A percentile compares a stretch with the other conserved stretches of the same genome.
phyloP scores from a whole-genome alignment of 1,284 basidiomycete species.

The Papiliotrema laurentii region DNA sequence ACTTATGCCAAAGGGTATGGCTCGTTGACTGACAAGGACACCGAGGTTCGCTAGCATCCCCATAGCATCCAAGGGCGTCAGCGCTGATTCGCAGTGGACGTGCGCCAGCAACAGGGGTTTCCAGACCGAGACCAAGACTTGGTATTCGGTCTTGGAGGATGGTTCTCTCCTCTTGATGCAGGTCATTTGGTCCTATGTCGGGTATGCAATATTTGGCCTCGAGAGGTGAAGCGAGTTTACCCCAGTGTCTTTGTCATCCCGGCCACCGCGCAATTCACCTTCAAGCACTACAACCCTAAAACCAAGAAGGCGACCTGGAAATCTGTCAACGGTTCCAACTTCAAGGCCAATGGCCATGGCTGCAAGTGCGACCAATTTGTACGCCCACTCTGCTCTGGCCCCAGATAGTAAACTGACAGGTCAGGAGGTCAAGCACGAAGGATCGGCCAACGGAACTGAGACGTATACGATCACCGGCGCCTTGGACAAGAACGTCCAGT shows the following conservation, averaged over 20 bases:
- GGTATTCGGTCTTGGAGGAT: conserved; percentile 79
- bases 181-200: conserved; percentile 90
- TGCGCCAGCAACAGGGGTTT: conserved; percentile 70
- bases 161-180: conserved; percentile 81
- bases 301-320: conserved; percentile 80
- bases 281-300: conserved; percentile 79
- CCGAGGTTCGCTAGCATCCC: conserved; percentile 57
- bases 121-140: conserved; percentile 86
- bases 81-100: conserved; percentile 55
- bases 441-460: conserved; percentile 59
- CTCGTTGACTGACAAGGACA: conserved; percentile 38
- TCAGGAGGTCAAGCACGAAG: conserved; percentile 62
- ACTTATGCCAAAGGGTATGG: conserved; percentile 43
- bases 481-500: conserved; percentile 71
- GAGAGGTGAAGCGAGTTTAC: conserved; percentile 33
- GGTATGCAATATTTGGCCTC: conserved; percentile 58
- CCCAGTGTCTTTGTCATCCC: conserved; percentile 45
- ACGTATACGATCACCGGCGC: conserved; percentile 76
- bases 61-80: conserved; percentile 50
- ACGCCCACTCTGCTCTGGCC: conserved; percentile 7
- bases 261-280: conserved; percentile 92
- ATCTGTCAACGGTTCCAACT: conserved; percentile 82
- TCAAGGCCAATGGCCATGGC: conserved; percentile 74
- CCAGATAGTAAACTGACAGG: background rate
- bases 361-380: conserved; percentile 88